Conservation (phyloP, 495 filamentous ascomycete genomes). For the Glonium stellatum region DNA sequence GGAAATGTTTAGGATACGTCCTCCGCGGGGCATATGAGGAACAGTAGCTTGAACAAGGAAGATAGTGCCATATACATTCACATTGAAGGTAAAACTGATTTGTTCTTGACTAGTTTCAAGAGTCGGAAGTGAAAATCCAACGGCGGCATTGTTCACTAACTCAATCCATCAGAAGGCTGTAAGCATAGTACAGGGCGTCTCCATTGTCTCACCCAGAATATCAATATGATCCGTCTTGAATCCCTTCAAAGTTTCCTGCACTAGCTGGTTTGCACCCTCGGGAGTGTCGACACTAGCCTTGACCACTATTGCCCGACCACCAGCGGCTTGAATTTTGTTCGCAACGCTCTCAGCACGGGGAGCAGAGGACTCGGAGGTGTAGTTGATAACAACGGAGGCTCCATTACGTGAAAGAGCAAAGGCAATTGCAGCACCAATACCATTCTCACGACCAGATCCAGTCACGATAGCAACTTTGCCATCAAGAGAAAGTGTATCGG, state of each 20-base stretch:
- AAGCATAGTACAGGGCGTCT: too few species aligned
- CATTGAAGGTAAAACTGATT: background rate
- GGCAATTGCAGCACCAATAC: background rate
- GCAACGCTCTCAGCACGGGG: background rate
- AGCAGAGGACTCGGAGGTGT: slow-evolving; percentile 6
- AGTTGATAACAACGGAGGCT: background rate
- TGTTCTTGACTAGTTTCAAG: background rate
- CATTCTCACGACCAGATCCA: background rate
- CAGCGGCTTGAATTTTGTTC: background rate
- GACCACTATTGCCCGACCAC: background rate
- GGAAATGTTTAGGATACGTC: slow-evolving; percentile 43
- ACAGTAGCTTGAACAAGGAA: slow-evolving; percentile 35
- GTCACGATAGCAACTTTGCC: too few species aligned
- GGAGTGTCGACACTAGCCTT: background rate
- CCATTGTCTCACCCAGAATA: background rate
- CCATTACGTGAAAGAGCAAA: background rate
- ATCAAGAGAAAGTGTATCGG: too few species aligned
- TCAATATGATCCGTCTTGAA: background rate
- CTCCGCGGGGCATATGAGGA: slow-evolving; percentile 39
- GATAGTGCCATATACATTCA: background rate
- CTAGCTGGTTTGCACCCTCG: background rate
- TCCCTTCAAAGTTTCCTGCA: background rate
- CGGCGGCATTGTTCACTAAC: background rate
- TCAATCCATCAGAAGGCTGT: too few species aligned
- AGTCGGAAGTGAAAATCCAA: background rate